Evolutionary conservation across 1,139 yeast species (phyloP).

Genomic region (Debaryomyces coudertii): DNA sequence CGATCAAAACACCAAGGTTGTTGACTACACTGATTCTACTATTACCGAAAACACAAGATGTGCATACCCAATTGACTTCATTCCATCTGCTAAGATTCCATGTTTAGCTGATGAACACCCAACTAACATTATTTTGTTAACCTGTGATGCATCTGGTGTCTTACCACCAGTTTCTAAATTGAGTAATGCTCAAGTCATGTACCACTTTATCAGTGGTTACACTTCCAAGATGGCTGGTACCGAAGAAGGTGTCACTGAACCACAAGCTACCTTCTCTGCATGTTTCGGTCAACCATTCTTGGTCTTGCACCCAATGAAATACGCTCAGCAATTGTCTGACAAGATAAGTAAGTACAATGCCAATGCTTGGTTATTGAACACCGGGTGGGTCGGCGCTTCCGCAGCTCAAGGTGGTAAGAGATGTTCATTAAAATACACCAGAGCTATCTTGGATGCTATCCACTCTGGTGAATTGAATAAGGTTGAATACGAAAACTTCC

Average conservation of each 20-base stretch:
- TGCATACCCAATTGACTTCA: slow-evolving; percentile 97
- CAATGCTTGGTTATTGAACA: slow-evolving; percentile 94
- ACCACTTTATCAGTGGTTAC: slow-evolving; percentile 97
- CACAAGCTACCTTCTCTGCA: slow-evolving; percentile 97
- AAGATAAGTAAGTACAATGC: slow-evolving; percentile 89
- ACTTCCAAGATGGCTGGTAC: slow-evolving; percentile 99
- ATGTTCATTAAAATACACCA: slow-evolving; percentile 96
- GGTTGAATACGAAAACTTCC: slow-evolving; percentile 81
- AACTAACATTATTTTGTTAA: slow-evolving; percentile 85
- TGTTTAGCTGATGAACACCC: slow-evolving; percentile 92
- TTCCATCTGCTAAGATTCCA: slow-evolving; percentile 95
- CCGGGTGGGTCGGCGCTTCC: slow-evolving; percentile 98
- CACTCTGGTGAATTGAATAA: slow-evolving; percentile 87
- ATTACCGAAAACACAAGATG: slow-evolving; percentile 98
- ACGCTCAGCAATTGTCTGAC: slow-evolving; percentile 95
- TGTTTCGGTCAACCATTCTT: slow-evolving; percentile 99
- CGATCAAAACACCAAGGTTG: slow-evolving; percentile 76
- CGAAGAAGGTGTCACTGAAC: slow-evolving; percentile 98
- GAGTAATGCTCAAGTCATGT: slow-evolving; percentile 96
- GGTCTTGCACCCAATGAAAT: slow-evolving; percentile 97
- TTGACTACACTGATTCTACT: slow-evolving; percentile 79
- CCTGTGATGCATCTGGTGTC: slow-evolving; percentile 98
- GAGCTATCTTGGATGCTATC: slow-evolving; percentile 94
- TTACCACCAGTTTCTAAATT: slow-evolving; percentile 96
- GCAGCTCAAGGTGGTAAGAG: slow-evolving; percentile 94